phyloP scores from a whole-genome alignment of 495 filamentous ascomycete genomes.

The Xylaria intraflava region DNA sequence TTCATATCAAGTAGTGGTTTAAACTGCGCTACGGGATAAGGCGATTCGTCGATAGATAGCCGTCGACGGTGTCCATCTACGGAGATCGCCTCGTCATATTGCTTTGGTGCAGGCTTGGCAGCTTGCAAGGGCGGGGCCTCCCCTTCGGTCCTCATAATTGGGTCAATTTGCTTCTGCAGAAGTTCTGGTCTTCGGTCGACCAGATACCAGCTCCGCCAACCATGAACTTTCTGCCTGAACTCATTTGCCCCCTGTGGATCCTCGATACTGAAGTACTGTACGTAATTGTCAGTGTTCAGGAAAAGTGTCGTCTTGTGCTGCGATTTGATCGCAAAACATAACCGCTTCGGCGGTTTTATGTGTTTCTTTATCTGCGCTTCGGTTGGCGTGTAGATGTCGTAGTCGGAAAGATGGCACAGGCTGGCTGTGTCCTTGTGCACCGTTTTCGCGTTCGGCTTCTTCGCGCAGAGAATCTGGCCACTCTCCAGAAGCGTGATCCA shows the following conservation, averaged over 20 bases:
- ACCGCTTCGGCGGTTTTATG: conserved; percentile 67
- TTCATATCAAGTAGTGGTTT: conserved; percentile 49
- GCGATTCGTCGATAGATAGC: conserved; percentile 30
- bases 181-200: conserved; percentile 51
- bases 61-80: conserved; percentile 28
- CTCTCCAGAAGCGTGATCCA: conserved; percentile 65
- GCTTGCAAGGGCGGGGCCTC: conserved; percentile 18
- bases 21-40: conserved; percentile 51
- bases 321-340: conserved; percentile 85
- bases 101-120: conserved; percentile 19
- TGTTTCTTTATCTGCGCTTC: conserved; percentile 54
- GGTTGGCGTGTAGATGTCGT: conserved; percentile 79
- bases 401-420: conserved; percentile 86
- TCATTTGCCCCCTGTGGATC: conserved; percentile 56
- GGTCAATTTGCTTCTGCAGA: conserved; percentile 19
- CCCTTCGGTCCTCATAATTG: conserved; percentile 23
- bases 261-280: conserved; percentile 84
- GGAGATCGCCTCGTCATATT: conserved; percentile 22
- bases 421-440: conserved; percentile 56
- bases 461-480: conserved; percentile 70
- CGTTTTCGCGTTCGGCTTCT: conserved; percentile 50
- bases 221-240: conserved; percentile 65
- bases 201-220: conserved; percentile 87
- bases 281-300: conserved; percentile 70
- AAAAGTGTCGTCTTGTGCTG: conserved; percentile 89